phyloP scores from a whole-genome alignment of 1,139 yeast genomes.

The Pichia sp. region DNA sequence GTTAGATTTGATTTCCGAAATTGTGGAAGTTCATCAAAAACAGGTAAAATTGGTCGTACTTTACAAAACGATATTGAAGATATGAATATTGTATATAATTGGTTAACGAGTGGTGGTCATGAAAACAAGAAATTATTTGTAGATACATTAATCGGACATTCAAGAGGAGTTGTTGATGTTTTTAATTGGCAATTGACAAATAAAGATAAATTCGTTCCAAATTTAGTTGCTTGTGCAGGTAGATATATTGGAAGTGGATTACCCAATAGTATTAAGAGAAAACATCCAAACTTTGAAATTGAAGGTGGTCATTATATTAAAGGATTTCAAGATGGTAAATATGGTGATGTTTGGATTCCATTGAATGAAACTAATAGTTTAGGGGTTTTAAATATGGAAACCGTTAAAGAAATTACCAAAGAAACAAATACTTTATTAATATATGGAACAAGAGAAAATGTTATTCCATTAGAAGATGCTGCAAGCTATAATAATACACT shows the following conservation, averaged over 20 bases:
- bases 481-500: constrained; percentile 45
- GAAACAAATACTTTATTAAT: constrained; percentile 56
- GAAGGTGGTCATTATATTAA: constrained; percentile 35
- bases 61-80: constrained; percentile 64
- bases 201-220: constrained; percentile 38
- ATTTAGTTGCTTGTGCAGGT: constrained; percentile 59
- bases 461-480: constrained; percentile 62
- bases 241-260: constrained; percentile 44
- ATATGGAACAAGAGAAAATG: constrained; percentile 63
- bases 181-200: constrained; percentile 53
- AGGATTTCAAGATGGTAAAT: constrained; percentile 48
- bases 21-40: constrained; percentile 71
- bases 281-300: constrained; percentile 31
- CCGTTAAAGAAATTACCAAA: constrained; percentile 38
- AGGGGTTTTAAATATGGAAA: constrained; percentile 44
- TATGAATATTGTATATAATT: constrained; percentile 48
- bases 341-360: constrained; percentile 36
- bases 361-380: constrained; percentile 48
- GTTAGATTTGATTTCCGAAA: constrained; percentile 81
- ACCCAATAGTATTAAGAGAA: constrained; percentile 24
- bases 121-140: constrained; percentile 41
- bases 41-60: constrained; percentile 48
- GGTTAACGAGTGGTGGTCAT: constrained; percentile 35
- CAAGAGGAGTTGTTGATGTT: constrained; percentile 77
- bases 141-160: constrained; percentile 62